These are phyloP conservation scores for Boletus bicolor DNA, from an alignment of 768 basidiomycete species.

Conservation along the genomic window DNA sequence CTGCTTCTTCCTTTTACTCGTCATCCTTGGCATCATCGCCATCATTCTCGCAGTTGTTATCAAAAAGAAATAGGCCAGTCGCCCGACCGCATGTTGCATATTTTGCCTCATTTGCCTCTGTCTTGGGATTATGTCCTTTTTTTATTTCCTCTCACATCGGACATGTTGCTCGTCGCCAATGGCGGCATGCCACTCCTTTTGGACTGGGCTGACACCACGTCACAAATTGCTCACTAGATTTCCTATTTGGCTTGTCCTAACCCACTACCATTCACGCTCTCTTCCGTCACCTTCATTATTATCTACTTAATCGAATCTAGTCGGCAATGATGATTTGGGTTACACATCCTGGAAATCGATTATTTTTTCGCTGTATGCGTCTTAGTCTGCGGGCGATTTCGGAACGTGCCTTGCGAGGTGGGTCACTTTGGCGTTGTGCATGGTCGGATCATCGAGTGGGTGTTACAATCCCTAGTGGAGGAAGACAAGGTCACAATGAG, in stretches of 20 bases:
- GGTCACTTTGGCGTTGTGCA: not conserved
- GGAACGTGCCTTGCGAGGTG: not conserved
- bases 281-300: conserved; percentile 17
- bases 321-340: conserved; percentile 15
- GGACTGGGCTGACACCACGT: conserved; percentile 15
- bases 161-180: conserved; percentile 9
- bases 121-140: not conserved
- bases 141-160: conserved; percentile 1
- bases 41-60: conserved; percentile 60
- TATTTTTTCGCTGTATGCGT: not conserved
- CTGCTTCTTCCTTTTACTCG: conserved; percentile 75
- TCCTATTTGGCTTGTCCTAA: conserved; percentile 1
- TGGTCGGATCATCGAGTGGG: not conserved
- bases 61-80: conserved; percentile 27
- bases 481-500: not conserved
- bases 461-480: not conserved
- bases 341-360: conserved; percentile 7
- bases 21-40: conserved; percentile 65
- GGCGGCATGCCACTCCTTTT: conserved; percentile 20
- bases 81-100: not conserved
- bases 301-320: conserved; percentile 30
- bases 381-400: not conserved
- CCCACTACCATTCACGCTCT: conserved; percentile 12
- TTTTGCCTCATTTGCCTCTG: not conserved
- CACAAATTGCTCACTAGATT: conserved; percentile 14